Percentiles rank a stretch among this genome's conserved stretches.
Evolutionary conservation across 371 early-diverging fungal genomes (phyloP).

Genomic region (Actinomortierella wolfii): DNA sequence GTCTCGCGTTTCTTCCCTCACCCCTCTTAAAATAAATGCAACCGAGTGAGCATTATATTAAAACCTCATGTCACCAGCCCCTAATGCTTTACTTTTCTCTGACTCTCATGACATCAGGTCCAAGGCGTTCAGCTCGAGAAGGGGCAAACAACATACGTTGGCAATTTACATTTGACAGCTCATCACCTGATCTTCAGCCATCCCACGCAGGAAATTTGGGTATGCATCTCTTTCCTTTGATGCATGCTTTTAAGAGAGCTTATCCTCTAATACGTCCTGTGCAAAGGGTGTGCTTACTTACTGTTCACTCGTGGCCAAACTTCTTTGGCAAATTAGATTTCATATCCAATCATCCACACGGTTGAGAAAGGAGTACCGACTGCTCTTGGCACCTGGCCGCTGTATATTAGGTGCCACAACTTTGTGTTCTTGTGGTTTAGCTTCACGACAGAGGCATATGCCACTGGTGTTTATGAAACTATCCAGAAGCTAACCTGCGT

Average conservation of each 20-base stretch:
- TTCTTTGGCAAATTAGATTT: constrained; percentile 56
- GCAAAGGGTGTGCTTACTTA: not conserved
- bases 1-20: not conserved
- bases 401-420: constrained; percentile 78
- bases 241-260: too few species aligned
- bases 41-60: too few species aligned
- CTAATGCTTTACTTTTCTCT: not conserved
- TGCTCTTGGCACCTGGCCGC: constrained; percentile 54
- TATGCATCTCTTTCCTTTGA: too few species aligned
- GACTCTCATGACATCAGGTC: constrained; percentile 50
- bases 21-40: too few species aligned
- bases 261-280: too few species aligned
- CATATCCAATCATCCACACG: constrained; percentile 85
- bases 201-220: constrained; percentile 8
- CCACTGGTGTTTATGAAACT: constrained; percentile 78
- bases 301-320: not conserved
- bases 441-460: constrained; percentile 70
- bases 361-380: constrained; percentile 71
- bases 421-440: constrained; percentile 77
- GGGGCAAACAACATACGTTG: constrained; percentile 57
- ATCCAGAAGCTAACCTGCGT: constrained; percentile 75
- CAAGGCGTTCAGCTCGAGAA: constrained; percentile 65
- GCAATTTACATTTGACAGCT: constrained; percentile 78
- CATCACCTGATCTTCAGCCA: constrained; percentile 82
- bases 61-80: not conserved